Evolutionary conservation across 2,329 filamentous ascomycete species (phyloP).

Genomic region (Penicillium sp.): DNA sequence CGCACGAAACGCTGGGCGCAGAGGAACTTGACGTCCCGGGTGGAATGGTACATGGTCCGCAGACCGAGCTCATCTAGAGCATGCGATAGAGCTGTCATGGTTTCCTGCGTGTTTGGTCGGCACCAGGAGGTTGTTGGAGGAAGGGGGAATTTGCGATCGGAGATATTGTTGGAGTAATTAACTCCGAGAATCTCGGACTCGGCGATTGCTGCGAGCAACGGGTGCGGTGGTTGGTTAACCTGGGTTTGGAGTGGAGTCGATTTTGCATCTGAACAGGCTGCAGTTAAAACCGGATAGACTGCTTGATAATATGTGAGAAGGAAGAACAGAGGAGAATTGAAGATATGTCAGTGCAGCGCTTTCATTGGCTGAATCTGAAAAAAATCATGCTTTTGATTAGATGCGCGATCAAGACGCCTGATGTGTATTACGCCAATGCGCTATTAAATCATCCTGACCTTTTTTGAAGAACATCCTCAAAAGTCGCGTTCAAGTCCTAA

Average conservation of each 20-base stretch:
- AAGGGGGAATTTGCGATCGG: not conserved
- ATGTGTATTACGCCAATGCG: no score
- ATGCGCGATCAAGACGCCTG: not conserved
- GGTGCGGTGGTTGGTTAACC: not conserved
- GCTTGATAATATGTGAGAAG: not conserved
- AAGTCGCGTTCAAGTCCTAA: no score
- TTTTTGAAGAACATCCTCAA: no score
- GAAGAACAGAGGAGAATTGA: not conserved
- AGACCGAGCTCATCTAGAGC: constrained; percentile 45
- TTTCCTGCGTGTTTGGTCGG: no score
- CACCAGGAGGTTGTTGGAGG: not conserved
- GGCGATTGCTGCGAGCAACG: not conserved
- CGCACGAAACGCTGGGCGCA: constrained; percentile 55
- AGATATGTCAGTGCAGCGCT: not conserved
- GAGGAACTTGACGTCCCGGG: constrained; percentile 47
- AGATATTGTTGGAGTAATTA: constrained; percentile 8
- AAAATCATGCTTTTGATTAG: not conserved
- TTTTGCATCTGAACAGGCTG: not conserved
- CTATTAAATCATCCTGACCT: no score
- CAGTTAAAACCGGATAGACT: not conserved
- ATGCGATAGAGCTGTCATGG: constrained; percentile 15
- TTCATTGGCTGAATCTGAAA: not conserved
- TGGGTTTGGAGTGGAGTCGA: not conserved
- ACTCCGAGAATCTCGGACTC: constrained; percentile 5
- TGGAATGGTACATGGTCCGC: constrained; percentile 45